phyloP scores from a whole-genome alignment of 1,284 basidiomycete genomes.

The Leccinum fallax region DNA sequence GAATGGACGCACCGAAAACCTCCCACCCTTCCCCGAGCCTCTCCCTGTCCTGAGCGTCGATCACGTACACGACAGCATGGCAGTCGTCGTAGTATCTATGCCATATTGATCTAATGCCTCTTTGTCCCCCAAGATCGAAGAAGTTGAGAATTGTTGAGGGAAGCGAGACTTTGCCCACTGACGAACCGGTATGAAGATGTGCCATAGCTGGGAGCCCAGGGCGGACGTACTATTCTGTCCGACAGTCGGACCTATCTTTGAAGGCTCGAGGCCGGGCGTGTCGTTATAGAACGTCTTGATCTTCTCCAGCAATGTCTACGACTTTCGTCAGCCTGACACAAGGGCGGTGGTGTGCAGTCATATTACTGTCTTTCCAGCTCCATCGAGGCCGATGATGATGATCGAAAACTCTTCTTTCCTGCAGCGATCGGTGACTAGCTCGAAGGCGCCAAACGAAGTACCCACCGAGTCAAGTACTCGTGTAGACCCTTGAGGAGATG shows the following conservation, averaged over 20 bases:
- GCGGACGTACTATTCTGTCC: conserved; percentile 85
- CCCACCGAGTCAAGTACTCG: conserved; percentile 83
- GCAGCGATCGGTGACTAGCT: conserved; percentile 9
- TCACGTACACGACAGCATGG: conserved; percentile 90
- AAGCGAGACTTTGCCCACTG: conserved; percentile 89
- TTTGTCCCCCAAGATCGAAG: conserved; percentile 92
- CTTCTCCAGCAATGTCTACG: conserved; percentile 84
- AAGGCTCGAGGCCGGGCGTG: conserved; percentile 78
- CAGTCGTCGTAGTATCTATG: conserved; percentile 92
- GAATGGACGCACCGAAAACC: conserved; percentile 75
- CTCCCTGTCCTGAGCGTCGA: conserved; percentile 87
- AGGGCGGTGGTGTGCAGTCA: not conserved
- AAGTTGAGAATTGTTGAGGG: conserved; percentile 92
- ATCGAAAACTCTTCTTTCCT: conserved; percentile 94
- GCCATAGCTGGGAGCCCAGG: not conserved
- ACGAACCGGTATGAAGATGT: not conserved
- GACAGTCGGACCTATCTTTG: conserved; percentile 92
- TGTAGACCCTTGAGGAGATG: conserved; percentile 89
- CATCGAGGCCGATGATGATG: conserved; percentile 87
- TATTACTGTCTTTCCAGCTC: conserved; percentile 87
- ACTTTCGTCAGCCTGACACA: not conserved
- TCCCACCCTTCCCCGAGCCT: conserved; percentile 90
- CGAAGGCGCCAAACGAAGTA: conserved; percentile 25
- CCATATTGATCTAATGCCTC: conserved; percentile 92
- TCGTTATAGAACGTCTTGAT: conserved; percentile 92